Percentiles rank a stretch among this genome's conserved stretches.
Evolutionary conservation across 139 green algal species (phyloP).

Genomic region (Micractinium sp.): DNA sequence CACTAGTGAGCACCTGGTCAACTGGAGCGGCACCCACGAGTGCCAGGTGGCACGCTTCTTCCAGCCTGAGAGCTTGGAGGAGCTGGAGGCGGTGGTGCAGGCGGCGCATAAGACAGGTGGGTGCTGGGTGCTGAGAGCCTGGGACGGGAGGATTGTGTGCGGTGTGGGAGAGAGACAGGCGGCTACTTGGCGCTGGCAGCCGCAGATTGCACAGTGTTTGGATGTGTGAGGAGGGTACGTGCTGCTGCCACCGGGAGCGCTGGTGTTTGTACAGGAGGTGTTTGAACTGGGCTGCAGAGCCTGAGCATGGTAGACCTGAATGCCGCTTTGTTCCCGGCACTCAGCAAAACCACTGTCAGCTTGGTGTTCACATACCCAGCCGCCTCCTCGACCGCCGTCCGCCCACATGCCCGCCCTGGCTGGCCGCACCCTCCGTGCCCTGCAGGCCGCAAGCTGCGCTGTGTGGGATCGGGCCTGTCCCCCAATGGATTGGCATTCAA

Average conservation of each 20-base stretch:
- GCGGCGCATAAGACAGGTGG: constrained; percentile 55
- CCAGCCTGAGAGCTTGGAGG: constrained; percentile 83
- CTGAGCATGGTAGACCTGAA: no score
- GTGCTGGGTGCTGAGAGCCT: not conserved
- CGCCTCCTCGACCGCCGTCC: no score
- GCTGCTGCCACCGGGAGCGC: no score
- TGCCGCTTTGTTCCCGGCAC: no score
- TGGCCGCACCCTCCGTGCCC: not conserved
- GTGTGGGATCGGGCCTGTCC: constrained; percentile 84
- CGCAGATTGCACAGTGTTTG: no score
- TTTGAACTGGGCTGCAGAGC: no score
- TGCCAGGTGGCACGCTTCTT: constrained; percentile 58
- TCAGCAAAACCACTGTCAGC: no score
- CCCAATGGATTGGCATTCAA: constrained; percentile 92
- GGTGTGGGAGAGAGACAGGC: no score
- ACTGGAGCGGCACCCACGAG: constrained; percentile 96
- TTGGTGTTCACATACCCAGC: not conserved
- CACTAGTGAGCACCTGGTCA: constrained; percentile 64
- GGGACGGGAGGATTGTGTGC: no score
- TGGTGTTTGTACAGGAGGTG: no score
- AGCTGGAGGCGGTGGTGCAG: constrained; percentile 84
- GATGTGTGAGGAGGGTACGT: no score
- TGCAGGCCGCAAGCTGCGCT: constrained; percentile 73
- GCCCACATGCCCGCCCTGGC: not conserved
- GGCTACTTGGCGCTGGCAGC: no score